Base-by-base conservation (phyloP, 2,329 filamentous ascomycete genomes). In the Botrytis sinoallii region DNA sequence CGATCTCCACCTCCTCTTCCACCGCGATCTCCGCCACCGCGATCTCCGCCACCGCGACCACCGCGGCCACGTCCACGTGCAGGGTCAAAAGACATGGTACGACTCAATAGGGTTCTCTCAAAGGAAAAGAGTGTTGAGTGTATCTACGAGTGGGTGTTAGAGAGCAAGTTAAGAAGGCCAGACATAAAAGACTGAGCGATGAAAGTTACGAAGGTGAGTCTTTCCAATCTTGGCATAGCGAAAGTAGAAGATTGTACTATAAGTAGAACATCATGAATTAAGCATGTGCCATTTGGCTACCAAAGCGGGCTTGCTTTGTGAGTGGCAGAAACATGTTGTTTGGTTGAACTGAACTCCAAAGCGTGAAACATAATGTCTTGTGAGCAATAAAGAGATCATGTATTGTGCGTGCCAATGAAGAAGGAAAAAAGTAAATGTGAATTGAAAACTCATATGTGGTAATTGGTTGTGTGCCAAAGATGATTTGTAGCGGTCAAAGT, bases 1-100 rank as follows among this genome's bases (percentile, higher is more conserved):
- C 73, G 78, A 72, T 70, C 76, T 63, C 75, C 42, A 4, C 73
- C 70, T 6, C 71, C 70, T 55, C 72, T 0, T 14, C n/a, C 40
- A 18, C 52, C 68, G 59, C 70, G 40, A 38, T 40, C 67, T 29
- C 68, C n/a, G 9, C 61, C 48, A 12, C 52, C 68, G 52, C 70
- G 40, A 29, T 40, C 67, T 29, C 68, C n/a, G n/a, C 68, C 60
- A 18, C 72, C 72, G 48, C 60, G 68, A 22, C 60, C 72, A 59
- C 68, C 60, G 18, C 72, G 66, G n/a, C 69, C 72, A 57, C 72
- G 66, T 40, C 66, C 48, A 25, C 48, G 48, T 57, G 48, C 46
- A 42, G 66, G 66, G 20, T 68, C 66, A 55, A 55, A 71, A 64
- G 69, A 71, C 69, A 71, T 71, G 8, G 32, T 25, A 35, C 10